Base-by-base conservation (phyloP, 2,329 filamentous ascomycete genomes). In the Sporothrix luriei region DNA sequence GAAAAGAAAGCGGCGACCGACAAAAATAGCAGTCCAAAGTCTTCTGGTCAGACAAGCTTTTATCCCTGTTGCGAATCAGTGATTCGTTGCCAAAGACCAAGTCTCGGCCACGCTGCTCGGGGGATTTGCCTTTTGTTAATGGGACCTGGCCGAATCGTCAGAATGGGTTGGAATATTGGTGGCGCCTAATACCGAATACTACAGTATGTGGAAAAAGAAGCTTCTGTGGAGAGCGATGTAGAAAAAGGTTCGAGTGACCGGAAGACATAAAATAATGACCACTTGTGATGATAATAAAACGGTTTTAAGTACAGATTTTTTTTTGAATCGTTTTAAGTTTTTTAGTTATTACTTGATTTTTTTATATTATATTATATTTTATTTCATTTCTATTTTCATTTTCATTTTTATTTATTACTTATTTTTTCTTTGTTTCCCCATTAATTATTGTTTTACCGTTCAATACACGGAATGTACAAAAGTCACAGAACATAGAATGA, bases 11-110 rank as follows among this genome's bases (percentile, higher is more conserved):
- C 24, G 14, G 13, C 49, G 49, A 11, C 33, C 11, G 16, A 38
- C 19, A 57, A 59, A 21, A 59, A 59, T 59, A 59, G 55, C 55
- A 38, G 11, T 19, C 55, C 24, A 43, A 43, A 61, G 19, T 33
- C 19, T 38, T n/a, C 13, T 19, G 26, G 16, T 38, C 29, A 21
- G n/a, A 5, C 55, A 40, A 59, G 33, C 33, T 6, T 9, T 33
- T 33, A 33, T 33, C 33, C 5, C 33, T 33, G 7, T 33, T 33
- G 33, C 33, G 33, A 33, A 9, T 33, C 7, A 33, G 1, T 33
- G 1, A 43, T 6, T 5, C 52, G 26, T 19, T 11, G 9, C n/a
- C 10, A 43, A 43, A 61, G 43, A 38, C n/a, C n/a, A 38, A 61
- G 57, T 38, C 55, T 14, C 24, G 21, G n/a, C 38, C 57, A 46